Evolutionary conservation across 352 stramenopile species (phyloP).

Genomic region (Pythium aristosporum): DNA sequence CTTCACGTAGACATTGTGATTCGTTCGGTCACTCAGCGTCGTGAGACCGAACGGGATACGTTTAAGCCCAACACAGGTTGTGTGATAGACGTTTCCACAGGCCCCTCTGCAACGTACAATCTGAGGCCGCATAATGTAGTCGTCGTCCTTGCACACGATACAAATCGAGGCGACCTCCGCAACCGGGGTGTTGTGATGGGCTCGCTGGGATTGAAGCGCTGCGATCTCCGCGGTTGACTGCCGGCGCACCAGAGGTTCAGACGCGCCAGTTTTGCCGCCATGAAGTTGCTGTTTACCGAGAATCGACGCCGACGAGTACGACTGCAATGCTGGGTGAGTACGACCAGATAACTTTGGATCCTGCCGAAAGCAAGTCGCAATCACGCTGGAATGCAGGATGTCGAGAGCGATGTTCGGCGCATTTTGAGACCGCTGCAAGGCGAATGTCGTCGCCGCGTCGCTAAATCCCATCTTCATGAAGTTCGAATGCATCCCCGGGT

Average conservation of each 20-base stretch:
- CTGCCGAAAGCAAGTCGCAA: conserved; percentile 50
- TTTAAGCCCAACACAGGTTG: conserved; percentile 67
- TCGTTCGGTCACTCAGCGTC: conserved; percentile 80
- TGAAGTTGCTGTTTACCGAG: conserved; percentile 6
- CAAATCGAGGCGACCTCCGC: conserved; percentile 38
- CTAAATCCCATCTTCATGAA: conserved; percentile 81
- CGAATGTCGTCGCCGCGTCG: conserved; percentile 72
- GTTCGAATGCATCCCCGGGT: conserved; percentile 79
- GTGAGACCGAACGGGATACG: conserved; percentile 83
- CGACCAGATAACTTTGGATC: not conserved
- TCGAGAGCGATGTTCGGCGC: conserved; percentile 72
- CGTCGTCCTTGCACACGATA: conserved; percentile 66
- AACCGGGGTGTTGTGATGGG: conserved; percentile 40
- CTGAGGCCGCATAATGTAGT: conserved; percentile 83
- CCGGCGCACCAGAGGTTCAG: conserved; percentile 28
- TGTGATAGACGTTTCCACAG: conserved; percentile 68
- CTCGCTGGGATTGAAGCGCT: conserved; percentile 65
- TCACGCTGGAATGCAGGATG: conserved; percentile 62
- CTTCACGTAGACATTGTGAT: conserved; percentile 76
- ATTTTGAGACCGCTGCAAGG: conserved; percentile 77
- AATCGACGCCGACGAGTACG: conserved; percentile 10
- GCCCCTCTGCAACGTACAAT: conserved; percentile 53
- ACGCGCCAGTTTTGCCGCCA: not conserved
- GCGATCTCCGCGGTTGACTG: conserved; percentile 75
- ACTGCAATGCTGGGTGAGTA: conserved; percentile 22